A percentile compares a stretch with the other conserved stretches of the same genome.
Evolutionary conservation across 805 yeast genomes (phyloP).

Genomic region (Suhomyces xylopsoci): DNA sequence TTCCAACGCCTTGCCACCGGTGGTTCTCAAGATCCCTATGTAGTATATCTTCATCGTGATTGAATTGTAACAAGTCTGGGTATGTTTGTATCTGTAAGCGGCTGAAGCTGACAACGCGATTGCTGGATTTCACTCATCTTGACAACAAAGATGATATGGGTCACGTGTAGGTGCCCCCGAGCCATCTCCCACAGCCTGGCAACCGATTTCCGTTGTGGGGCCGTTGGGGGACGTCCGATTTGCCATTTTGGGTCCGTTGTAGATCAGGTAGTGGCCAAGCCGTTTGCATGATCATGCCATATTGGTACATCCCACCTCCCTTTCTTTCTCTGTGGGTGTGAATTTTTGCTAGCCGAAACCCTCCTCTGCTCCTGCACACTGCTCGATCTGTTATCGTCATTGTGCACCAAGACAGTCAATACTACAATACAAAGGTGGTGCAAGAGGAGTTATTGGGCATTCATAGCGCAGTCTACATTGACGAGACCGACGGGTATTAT

Average conservation of each 20-base stretch:
- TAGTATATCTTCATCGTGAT: conserved; percentile 80
- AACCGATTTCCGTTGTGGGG: background rate
- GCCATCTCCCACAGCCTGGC: background rate
- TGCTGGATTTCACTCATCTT: background rate
- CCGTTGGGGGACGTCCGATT: background rate
- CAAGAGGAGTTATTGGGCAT: background rate
- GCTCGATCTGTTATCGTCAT: conserved; percentile 3
- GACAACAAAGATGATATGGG: background rate
- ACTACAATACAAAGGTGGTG: background rate
- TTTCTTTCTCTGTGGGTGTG: background rate
- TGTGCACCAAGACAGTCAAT: background rate
- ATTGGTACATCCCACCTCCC: background rate
- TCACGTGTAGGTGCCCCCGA: background rate
- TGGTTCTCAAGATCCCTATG: conserved; percentile 76
- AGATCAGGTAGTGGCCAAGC: background rate
- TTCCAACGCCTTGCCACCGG: conserved; percentile 65
- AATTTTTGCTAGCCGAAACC: background rate
- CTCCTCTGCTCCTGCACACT: background rate
- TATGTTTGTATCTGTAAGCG: background rate
- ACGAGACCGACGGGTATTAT: background rate
- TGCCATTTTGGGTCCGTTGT: background rate
- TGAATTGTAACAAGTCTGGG: background rate
- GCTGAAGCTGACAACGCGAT: background rate
- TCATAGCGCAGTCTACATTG: background rate
- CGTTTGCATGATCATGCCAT: background rate